Evolutionary conservation across 164 flowering plant genomes (phyloP).

Genomic region (Vitis rupestris): DNA sequence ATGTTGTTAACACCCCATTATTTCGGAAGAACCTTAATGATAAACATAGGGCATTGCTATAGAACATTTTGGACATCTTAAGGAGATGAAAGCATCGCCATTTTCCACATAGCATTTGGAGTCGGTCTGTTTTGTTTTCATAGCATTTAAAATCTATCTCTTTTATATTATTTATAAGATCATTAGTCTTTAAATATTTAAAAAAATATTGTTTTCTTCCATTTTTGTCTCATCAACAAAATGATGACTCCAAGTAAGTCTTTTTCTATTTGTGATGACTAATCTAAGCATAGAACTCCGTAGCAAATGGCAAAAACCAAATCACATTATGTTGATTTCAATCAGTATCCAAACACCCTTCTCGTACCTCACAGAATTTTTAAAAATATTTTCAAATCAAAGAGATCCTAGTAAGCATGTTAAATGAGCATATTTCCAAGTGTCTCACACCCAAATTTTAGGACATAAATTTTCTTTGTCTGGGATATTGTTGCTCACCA

Average conservation of each 20-base stretch:
- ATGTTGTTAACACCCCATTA: too few species aligned
- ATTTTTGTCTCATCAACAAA: too few species aligned
- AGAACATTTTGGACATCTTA: background rate
- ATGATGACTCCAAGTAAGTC: background rate
- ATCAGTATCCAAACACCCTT: background rate
- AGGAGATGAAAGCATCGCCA: background rate
- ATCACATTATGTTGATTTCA: background rate
- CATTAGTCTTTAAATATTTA: background rate
- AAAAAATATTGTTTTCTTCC: background rate
- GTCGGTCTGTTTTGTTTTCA: background rate
- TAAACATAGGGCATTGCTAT: background rate
- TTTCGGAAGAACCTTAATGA: too few species aligned
- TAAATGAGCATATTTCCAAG: background rate
- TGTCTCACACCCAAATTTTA: background rate
- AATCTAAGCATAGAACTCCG: background rate
- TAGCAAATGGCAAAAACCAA: background rate
- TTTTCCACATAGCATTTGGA: background rate
- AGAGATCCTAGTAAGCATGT: background rate
- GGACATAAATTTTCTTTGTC: too few species aligned
- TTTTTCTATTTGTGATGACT: background rate
- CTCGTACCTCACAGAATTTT: background rate
- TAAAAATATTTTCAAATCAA: background rate
- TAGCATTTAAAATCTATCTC: background rate
- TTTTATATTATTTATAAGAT: background rate
- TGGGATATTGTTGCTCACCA: conserved; percentile 34